Conservation (phyloP, 495 filamentous ascomycete species). For the Filosporella fistucella region DNA sequence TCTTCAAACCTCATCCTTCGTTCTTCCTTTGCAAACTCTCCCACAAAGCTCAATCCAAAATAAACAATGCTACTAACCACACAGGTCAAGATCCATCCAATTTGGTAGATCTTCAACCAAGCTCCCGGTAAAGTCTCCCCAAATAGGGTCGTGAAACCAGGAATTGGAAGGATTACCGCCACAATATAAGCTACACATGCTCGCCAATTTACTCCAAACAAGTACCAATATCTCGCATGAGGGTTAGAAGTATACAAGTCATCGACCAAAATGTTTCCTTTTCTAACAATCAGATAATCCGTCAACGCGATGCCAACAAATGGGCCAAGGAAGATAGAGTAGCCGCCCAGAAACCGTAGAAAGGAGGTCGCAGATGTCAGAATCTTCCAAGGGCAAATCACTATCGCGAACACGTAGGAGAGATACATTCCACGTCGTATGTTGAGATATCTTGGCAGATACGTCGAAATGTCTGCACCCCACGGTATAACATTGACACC, state of each 20-base stretch:
- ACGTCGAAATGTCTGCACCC: neutral
- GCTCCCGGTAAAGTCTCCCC: neutral
- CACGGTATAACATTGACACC: neutral
- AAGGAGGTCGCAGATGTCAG: neutral
- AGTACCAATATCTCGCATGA: neutral
- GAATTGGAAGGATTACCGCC: neutral
- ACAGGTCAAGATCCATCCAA: neutral
- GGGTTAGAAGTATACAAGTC: neutral
- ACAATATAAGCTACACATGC: neutral
- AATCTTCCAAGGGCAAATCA: neutral
- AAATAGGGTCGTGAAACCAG: neutral
- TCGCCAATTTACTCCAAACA: neutral
- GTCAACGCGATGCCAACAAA: neutral
- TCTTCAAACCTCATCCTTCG: neutral
- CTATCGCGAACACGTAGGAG: neutral
- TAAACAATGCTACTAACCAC: neutral
- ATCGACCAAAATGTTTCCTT: neutral
- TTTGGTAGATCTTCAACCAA: neutral
- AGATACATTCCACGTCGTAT: neutral
- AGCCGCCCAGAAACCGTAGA: neutral
- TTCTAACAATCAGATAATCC: neutral
- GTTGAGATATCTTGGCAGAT: neutral
- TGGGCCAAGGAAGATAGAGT: neutral
- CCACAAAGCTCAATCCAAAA: neutral
- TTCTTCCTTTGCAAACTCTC: neutral